Evolutionary conservation across 208 protist genomes (phyloP).

Genomic region (Trypanosoma theileri): DNA sequence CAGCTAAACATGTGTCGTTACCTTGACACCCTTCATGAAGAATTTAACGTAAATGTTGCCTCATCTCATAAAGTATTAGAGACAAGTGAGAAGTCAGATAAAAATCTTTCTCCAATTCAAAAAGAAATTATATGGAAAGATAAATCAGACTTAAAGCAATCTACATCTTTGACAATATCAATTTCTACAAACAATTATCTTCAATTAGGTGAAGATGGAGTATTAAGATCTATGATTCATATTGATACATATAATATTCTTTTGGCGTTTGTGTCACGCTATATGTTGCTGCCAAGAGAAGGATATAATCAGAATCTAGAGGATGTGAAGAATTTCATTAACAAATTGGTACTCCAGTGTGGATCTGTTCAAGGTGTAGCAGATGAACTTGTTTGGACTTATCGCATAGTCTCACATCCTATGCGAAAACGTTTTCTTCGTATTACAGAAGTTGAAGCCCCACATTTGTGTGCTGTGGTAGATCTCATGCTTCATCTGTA

Average conservation of each 20-base stretch:
- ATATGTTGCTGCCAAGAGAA: neutral
- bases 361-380: constrained; percentile 12
- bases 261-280: constrained; percentile 9
- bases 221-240: constrained; percentile 1
- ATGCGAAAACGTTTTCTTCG: constrained; percentile 20
- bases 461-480: constrained; percentile 26
- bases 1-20: constrained; percentile 17
- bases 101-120: neutral
- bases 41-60: neutral
- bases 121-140: neutral
- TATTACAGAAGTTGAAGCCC: constrained; percentile 14
- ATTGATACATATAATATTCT: constrained; percentile 21
- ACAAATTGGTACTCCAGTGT: constrained; percentile 12
- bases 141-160: neutral
- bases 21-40: constrained; percentile 3
- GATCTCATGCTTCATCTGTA: constrained; percentile 30
- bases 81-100: neutral
- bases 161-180: too few relatives aligned
- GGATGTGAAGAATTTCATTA: neutral
- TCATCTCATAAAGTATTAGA: neutral
- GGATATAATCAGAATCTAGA: neutral
- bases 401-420: constrained; percentile 17
- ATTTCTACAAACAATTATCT: neutral
- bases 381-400: constrained; percentile 25
- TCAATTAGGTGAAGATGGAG: too few relatives aligned